phyloP scores from a whole-genome alignment of 2,329 filamentous ascomycete species.

The Thyridium curvatum region DNA sequence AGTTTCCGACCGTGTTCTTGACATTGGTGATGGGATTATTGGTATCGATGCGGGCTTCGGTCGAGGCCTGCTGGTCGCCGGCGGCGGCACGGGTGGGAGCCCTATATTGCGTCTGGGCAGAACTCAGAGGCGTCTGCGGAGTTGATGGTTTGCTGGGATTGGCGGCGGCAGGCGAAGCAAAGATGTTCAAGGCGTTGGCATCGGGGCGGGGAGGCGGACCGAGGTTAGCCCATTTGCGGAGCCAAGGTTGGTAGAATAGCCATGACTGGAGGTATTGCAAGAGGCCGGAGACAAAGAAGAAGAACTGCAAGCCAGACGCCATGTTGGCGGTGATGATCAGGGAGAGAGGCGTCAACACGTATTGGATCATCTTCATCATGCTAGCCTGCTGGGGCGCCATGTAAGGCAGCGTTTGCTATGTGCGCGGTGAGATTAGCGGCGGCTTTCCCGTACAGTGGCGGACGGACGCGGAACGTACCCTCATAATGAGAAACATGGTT shows the following conservation, averaged over 20 bases:
- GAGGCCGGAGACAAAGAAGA: slow-evolving; percentile 44
- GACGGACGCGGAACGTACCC: slow-evolving; percentile 35
- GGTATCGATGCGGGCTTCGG: slow-evolving; percentile 1
- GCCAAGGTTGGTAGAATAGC: slow-evolving; percentile 30
- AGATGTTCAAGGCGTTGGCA: background rate
- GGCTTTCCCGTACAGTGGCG: background rate
- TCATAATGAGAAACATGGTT: slow-evolving; percentile 51
- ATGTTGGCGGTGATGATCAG: slow-evolving; percentile 38
- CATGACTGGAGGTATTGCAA: slow-evolving; percentile 34
- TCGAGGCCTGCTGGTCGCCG: background rate
- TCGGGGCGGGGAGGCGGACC: slow-evolving; percentile 15
- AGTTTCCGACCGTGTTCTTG: slow-evolving; percentile 6
- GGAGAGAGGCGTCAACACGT: slow-evolving; percentile 23
- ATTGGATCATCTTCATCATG: slow-evolving; percentile 23
- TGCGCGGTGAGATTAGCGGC: background rate
- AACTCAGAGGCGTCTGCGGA: slow-evolving; percentile 1
- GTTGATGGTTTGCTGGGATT: background rate
- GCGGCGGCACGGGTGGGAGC: background rate
- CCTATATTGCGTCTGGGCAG: slow-evolving; percentile 14
- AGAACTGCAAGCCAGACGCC: slow-evolving; percentile 50
- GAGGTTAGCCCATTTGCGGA: slow-evolving; percentile 31
- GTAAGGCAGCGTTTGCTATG: slow-evolving; percentile 23
- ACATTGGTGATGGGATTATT: slow-evolving; percentile 8
- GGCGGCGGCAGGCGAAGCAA: background rate
- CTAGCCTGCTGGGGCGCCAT: slow-evolving; percentile 21